phyloP scores from a whole-genome alignment of 202 grass and related monocot genomes.

The Setaria italica region DNA sequence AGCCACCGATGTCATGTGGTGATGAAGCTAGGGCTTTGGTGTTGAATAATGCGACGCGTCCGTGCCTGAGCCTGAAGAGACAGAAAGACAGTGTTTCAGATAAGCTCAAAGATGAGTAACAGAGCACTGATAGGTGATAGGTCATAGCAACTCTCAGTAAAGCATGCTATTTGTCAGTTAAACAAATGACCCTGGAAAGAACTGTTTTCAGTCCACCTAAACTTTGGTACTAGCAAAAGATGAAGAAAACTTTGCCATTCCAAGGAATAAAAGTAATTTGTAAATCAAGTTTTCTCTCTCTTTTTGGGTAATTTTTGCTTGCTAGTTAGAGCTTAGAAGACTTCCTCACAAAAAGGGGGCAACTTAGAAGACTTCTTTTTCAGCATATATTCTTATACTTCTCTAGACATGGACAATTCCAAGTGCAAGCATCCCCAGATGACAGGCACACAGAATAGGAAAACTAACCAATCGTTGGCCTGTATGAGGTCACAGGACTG shows the following conservation, averaged over 20 bases:
- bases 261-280: not conserved
- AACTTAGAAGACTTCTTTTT: conserved; percentile 7
- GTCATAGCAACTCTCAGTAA: conserved; percentile 21
- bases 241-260: conserved; percentile 10
- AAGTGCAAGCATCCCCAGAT: conserved; percentile 24
- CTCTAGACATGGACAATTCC: conserved; percentile 18
- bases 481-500: conserved; percentile 31
- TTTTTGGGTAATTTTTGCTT: not conserved
- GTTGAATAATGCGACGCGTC: conserved; percentile 35
- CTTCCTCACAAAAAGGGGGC: not conserved
- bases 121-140: conserved; percentile 18
- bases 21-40: conserved; percentile 36
- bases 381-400: conserved; percentile 21
- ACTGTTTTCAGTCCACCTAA: not conserved
- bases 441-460: conserved; percentile 1
- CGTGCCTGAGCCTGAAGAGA: conserved; percentile 39
- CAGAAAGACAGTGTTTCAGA: conserved; percentile 20
- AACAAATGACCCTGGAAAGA: not conserved
- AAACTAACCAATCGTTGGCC: conserved; percentile 15
- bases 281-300: conserved; percentile 11
- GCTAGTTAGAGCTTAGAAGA: not conserved
- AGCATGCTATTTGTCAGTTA: conserved; percentile 36
- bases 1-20: conserved; percentile 13
- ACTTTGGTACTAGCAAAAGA: not conserved
- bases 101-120: conserved; percentile 35